Base-by-base conservation (phyloP, 2,329 filamentous ascomycete species). In the Ophiostoma sp. region DNA sequence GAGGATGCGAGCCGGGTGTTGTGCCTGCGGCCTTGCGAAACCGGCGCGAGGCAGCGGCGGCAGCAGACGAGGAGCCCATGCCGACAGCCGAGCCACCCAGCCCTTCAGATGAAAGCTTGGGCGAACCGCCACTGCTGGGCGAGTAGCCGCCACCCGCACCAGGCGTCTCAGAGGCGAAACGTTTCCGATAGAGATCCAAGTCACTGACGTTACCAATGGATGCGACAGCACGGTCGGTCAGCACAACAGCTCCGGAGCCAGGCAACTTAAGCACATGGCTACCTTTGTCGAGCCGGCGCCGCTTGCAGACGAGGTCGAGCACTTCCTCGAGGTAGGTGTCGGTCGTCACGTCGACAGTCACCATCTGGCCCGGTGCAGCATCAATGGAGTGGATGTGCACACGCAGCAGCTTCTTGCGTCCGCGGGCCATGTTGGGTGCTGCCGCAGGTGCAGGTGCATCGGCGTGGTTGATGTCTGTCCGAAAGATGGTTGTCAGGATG, bases 321-420 rank as follows among this genome's bases (percentile, higher is more conserved):
- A 96, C 89, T 80, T 96, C 93, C 59, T 92, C 92, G 61, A 96
- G 88, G 80, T 95, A 96, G 39, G 91, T 95, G 77, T 95, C 92
- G 0, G 92, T 94, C 0, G 92, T 95, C 63, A 93, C 92, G 75
- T 93, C 90, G 22, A 95, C 83, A 1, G 90, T 91, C 31, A 93
- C 87, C 83, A 90, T 89, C 78, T 92, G 91, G n/a, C 92, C 91
- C 64, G 92, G 89, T 9, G 91, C 87, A 6, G 89, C 85, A 78
- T 94, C 92, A 0, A 90, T 87, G 5, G 89, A 90, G 81, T 89
- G 85, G 76, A 93, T 92, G 79, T 93, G 91, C 68, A 95, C 88
- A 17, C 88, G 89, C 63, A 95, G 81, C 2, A 92, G 88, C 80
- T 91, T 93, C 78, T 92, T 88, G 73, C 91, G 88, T 39, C 92